Conservation (phyloP, 179 eudicot genomes). For the Silene noctiflora region DNA sequence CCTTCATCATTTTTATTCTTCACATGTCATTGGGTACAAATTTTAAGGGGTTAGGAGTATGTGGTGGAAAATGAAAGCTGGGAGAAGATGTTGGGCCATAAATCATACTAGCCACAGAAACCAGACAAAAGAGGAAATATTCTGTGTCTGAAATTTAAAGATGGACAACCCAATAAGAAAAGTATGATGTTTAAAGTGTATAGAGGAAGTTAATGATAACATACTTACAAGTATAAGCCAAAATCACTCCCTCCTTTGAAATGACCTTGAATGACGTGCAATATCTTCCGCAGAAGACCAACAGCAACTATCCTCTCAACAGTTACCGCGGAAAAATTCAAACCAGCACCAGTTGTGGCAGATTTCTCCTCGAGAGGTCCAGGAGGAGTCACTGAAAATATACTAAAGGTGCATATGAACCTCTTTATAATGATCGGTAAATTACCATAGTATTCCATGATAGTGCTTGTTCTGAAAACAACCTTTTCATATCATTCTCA, state of each 20-base stretch:
- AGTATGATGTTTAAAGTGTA: too few species aligned
- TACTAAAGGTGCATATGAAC: conserved; percentile 35
- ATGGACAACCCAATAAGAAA: too few species aligned
- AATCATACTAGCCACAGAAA: too few species aligned
- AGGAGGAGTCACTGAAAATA: conserved; percentile 38
- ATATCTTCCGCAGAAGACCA: conserved; percentile 30
- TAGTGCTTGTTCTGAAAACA: conserved; percentile 12
- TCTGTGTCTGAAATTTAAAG: too few species aligned
- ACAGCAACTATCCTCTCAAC: conserved; percentile 43
- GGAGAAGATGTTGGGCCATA: too few species aligned
- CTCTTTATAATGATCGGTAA: not conserved
- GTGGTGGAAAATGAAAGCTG: too few species aligned
- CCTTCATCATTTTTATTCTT: too few species aligned
- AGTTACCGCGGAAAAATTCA: conserved; percentile 25
- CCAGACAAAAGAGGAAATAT: too few species aligned
- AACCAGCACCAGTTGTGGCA: conserved; percentile 46
- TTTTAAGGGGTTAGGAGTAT: too few species aligned
- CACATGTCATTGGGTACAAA: too few species aligned
- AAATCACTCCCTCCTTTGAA: not conserved
- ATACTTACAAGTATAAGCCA: conserved; percentile 5
- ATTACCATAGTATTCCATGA: not conserved
- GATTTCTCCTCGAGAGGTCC: conserved; percentile 54
- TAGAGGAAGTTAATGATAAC: not conserved
- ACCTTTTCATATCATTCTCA: conserved; percentile 25
- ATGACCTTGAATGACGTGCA: conserved; percentile 16